Base-by-base conservation (phyloP, 768 basidiomycete species). In the Hortiboletus campestris region DNA sequence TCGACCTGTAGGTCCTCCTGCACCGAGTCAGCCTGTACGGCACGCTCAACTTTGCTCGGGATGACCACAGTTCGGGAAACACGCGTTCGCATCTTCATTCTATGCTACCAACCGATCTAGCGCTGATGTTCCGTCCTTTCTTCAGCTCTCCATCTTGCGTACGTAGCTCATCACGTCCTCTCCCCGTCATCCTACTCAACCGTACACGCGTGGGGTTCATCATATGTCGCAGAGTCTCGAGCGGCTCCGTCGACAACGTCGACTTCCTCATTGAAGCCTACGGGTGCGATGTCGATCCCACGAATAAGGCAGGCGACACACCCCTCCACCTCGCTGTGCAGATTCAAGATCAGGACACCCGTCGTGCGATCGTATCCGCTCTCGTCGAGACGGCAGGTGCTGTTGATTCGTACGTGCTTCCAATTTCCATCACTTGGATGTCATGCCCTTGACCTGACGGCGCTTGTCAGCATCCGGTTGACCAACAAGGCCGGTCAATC, bases 111-210 rank as follows among this genome's bases (percentile, higher is more conserved):
- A 14, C 41, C 36, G n/a, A 44, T 51, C 44, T 38, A 52, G 40
- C 32, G 49, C 58, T 67, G 56, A 68, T 57, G 28, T 38, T 16
- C 10, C 8, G 10, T 8, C 35, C 17, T 44, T 17, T 42, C 31
- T 20, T 49, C 54, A 70, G 69, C 71, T 42, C 71, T 70, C 28
- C 69, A 70, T 53, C 61, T 69, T 39, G 69, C 71, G 69, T 70
- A 56, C 25, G 69, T 67, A 14, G 14, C n/a, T 41, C 49, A 4
- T 44, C 19, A 8, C 2, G 13, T 19, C 22, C n/a, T 40, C 35
- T 47, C 36, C 13, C 0, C 29, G 19, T 16, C 25, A n/a, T 20
- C 40, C 35, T 6, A 17, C 42, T 46, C 46, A 42, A 63, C 32
- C 22, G 4, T 25, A n/a, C 46, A 19, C 19, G 46, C 7, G 16